Conservation (phyloP, 2,329 filamentous ascomycete genomes). For the Penicillium sp. region DNA sequence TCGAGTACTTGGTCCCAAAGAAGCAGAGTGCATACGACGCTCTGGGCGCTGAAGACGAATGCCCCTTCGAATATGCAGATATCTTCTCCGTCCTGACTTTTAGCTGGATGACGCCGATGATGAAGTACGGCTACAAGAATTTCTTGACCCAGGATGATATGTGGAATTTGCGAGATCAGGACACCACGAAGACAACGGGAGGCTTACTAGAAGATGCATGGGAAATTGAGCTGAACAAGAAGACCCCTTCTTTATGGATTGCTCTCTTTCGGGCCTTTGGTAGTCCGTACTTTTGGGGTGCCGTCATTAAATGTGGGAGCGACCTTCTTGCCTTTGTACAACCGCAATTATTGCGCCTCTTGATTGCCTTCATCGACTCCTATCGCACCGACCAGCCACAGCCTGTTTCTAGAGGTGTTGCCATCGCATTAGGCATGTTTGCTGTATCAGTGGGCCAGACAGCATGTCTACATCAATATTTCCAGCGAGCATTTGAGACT, state of each 20-base stretch:
- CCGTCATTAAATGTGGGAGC: constrained; percentile 83
- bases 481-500: constrained; percentile 88
- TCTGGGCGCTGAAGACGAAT: constrained; percentile 63
- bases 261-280: constrained; percentile 82
- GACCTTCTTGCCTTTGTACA: constrained; percentile 84
- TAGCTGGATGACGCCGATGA: constrained; percentile 97
- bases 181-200: constrained; percentile 73
- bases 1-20: constrained; percentile 88
- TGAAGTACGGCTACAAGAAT: constrained; percentile 89
- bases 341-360: constrained; percentile 77
- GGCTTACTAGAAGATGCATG: constrained; percentile 69
- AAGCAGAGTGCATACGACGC: constrained; percentile 65
- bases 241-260: constrained; percentile 80
- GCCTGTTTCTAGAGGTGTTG: constrained; percentile 76
- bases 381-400: constrained; percentile 63
- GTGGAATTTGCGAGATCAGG: constrained; percentile 80
- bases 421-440: constrained; percentile 92
- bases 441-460: constrained; percentile 81
- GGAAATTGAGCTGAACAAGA: constrained; percentile 67
- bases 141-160: constrained; percentile 92
- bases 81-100: constrained; percentile 93
- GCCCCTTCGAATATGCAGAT: constrained; percentile 80
- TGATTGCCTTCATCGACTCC: constrained; percentile 81
- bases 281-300: constrained; percentile 74
- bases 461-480: constrained; percentile 91